Evolutionary conservation across 139 green algal genomes (phyloP), one percentile per base, ranked within the genome.

Genomic region (Volvox reticuliferus): DNA sequence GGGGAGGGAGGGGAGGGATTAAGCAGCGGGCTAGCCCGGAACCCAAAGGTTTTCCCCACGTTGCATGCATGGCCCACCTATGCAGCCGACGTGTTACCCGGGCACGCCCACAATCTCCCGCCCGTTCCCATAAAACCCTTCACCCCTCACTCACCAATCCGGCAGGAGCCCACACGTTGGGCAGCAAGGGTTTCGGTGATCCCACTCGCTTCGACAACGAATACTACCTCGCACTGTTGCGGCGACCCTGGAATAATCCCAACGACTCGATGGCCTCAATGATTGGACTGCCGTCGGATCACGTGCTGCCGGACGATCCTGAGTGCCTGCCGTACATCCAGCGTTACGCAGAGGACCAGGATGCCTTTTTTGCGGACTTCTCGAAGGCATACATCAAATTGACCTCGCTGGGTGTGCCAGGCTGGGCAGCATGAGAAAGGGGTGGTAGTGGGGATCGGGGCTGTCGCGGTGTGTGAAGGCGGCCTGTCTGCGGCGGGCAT

Each of bases 181-280:
- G 97, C 81, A 94, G 77, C 89, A 99, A 99, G 91, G 98, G 98
- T 28, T 99, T 97, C 92, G 98, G 98, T 3, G 96, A 98, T 79
- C 94, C 97, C 21, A 65, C 95, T 20, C 96, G 91, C 5, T 99
- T 99, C 96, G 97, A 99, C 94, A 99, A 99, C 85, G 91, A 88
- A 0, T 99, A 99, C 94, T 99, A 96, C 93, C 96, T 80, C 65
- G 91, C 92, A 12, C 94, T 99, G 89, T 93, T 98, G 87, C 63
- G 91, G 22, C 96, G 95, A 88, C 97, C 97, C 3, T 98, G 97
- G 97, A 32, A 80, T 14, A 90, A 97, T 85, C 68, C 79, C 12
- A 82, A 87, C 9, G 91, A 96, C 83, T 65, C 81, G 33, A 97
- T 97, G 95, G 93, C 91, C 16, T 79, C 92, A 65, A 97, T 97